Conservation (phyloP, 176 grass and related monocot species). For the Chrysopogon serrulatus region DNA sequence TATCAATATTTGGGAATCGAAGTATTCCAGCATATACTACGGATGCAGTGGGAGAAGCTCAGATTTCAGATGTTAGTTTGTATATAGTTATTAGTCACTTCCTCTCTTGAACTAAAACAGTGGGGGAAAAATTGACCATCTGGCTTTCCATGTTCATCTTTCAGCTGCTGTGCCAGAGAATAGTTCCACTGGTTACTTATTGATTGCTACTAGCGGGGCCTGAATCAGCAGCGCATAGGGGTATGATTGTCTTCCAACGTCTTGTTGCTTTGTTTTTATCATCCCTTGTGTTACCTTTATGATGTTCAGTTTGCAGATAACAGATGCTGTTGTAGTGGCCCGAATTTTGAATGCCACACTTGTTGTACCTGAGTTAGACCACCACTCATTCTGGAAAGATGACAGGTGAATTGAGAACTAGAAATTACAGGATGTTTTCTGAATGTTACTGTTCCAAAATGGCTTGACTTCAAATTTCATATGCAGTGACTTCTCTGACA, state of each 20-base stretch:
- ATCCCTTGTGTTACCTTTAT: conserved; percentile 42
- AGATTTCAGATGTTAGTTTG: conserved; percentile 62
- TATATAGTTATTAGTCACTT: not conserved
- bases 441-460: not conserved
- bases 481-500: conserved; percentile 82
- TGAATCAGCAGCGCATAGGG: conserved; percentile 94
- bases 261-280: conserved; percentile 19
- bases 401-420: conserved; percentile 45
- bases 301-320: conserved; percentile 63
- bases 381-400: conserved; percentile 90
- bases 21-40: conserved; percentile 60
- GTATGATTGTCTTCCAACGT: conserved; percentile 33
- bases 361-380: conserved; percentile 89
- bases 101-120: not conserved
- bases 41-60: conserved; percentile 57
- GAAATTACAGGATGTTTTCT: not conserved
- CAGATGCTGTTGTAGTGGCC: conserved; percentile 92
- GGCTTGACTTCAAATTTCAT: conserved; percentile 14
- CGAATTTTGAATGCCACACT: conserved; percentile 91
- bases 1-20: conserved; percentile 87
- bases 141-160: conserved; percentile 24
- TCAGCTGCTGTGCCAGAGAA: conserved; percentile 67
- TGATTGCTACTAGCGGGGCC: conserved; percentile 92
- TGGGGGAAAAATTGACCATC: not conserved
- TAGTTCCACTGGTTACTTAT: conserved; percentile 81